Evolutionary conservation across 805 yeast genomes (phyloP), one percentile per base, ranked within the genome.

Genomic region (Saturnispora kantuleensis): DNA sequence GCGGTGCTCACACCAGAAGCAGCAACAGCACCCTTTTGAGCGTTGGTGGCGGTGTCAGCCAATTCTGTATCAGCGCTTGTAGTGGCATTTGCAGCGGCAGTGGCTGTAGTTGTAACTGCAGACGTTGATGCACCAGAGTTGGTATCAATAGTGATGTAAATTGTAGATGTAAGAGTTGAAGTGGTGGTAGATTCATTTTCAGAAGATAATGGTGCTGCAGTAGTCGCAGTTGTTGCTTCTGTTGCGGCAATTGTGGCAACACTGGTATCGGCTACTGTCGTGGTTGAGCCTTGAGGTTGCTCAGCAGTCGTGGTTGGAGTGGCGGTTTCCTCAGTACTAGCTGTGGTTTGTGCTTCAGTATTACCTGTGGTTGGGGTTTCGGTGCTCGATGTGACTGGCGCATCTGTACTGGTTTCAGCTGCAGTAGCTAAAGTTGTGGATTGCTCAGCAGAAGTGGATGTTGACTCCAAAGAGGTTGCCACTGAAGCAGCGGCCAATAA

Each of bases 171-270:
- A 8, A 38, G 18, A 3, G 57, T 52, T 11, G 17, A 45, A 5
- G 56, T 52, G 26, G 57, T 54, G 17, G 54, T 52, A 15, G 38
- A 15, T 13, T 45, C 46, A 34, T 33, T 15, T 21, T 45, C 31
- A 41, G 40, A 17, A 31, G 44, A 15, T 8, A 7, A 13, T 10
- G 38, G 10, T 36, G 33, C 21, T 11, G 12, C 12, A 12, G 45
- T 29, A 8, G 41, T 36, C 28, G 32, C 31, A 39, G 36, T 32
- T 35, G 13, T 16, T 29, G 10, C n/a, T 8, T 28, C 17, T 28
- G 30, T 38, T 34, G 16, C n/a, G 12, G 44, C 30, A 11, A 43
- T 34, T 39, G 35, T 31, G n/a, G 44, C 35, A 16, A 29, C 36
- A 11, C 46, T 37, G 26, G 38, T 15, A 10, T 50, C 38, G 6